These are phyloP conservation scores for Primulina tabacum DNA, from an alignment of 257 asterid genomes.

Conservation along the genomic window DNA sequence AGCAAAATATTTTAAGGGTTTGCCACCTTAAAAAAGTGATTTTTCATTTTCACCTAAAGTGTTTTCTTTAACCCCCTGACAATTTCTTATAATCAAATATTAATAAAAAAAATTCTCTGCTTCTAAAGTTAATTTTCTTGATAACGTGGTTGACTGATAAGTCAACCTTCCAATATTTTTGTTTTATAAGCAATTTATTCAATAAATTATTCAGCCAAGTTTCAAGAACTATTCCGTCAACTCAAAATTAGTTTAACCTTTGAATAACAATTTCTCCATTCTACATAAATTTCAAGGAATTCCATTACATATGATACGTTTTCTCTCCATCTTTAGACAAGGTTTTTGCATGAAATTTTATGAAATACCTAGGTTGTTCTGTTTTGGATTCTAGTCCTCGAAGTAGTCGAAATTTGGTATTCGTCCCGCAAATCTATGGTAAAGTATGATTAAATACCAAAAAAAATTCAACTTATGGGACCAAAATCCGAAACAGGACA, in stretches of 20 bases:
- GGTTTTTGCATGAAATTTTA: not conserved
- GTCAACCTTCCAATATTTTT: constrained; percentile 27
- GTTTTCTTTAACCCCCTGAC: not conserved
- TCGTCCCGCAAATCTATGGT: no score
- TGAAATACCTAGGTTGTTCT: no score
- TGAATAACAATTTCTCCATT: not conserved
- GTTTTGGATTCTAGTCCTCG: no score
- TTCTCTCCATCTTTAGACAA: not conserved
- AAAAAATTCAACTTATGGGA: no score
- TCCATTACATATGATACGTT: not conserved
- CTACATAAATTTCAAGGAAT: not conserved
- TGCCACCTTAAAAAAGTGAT: no score
- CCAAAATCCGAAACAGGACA: not conserved
- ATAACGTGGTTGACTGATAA: constrained; percentile 27
- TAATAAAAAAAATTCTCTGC: not conserved
- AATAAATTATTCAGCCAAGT: not conserved
- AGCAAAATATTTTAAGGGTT: no score
- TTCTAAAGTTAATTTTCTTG: constrained; percentile 29
- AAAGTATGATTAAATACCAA: no score
- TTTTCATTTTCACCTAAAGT: no score
- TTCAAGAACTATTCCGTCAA: not conserved
- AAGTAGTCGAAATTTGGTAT: no score
- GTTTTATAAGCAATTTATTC: not conserved
- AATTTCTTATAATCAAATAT: no score
- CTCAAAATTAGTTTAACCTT: no score